Evolutionary conservation across 163 green algal species (phyloP).

Genomic region (Scenedesmus sp.): DNA sequence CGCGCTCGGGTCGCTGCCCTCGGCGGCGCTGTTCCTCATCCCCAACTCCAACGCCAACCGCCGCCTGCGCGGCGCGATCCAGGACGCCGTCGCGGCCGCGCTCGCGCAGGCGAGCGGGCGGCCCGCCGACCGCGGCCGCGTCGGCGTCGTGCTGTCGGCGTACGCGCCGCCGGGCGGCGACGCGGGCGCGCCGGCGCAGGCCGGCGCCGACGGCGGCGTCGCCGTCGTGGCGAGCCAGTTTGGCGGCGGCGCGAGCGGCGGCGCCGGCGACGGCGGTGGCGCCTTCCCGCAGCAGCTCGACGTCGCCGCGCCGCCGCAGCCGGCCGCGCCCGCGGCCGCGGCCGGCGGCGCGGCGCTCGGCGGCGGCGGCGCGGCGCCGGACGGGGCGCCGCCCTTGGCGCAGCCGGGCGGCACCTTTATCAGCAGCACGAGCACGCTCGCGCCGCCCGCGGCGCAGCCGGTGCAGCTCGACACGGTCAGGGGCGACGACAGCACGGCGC

Average conservation of each 20-base stretch:
- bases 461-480: slow-evolving; percentile 3
- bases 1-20: background rate
- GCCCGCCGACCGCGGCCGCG: background rate
- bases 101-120: background rate
- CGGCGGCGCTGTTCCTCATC: slow-evolving; percentile 22
- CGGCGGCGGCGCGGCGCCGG: no score
- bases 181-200: background rate
- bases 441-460: background rate
- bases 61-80: slow-evolving; percentile 17
- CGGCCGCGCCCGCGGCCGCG: no score
- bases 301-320: background rate
- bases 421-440: background rate
- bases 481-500: no score
- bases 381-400: no score
- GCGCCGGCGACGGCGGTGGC: background rate
- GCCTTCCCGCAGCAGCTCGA: slow-evolving; percentile 6
- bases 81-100: background rate
- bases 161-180: background rate
- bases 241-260: no score
- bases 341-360: no score
- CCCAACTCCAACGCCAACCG: slow-evolving; percentile 11
- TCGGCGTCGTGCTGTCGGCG: slow-evolving; percentile 13
- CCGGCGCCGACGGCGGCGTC: background rate
- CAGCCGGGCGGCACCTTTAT: no score
- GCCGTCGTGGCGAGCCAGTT: background rate